Evolutionary conservation across 352 stramenopile genomes (phyloP), one percentile per base, ranked within the genome.

Genomic region (Pilasporangium apinafurcum): DNA sequence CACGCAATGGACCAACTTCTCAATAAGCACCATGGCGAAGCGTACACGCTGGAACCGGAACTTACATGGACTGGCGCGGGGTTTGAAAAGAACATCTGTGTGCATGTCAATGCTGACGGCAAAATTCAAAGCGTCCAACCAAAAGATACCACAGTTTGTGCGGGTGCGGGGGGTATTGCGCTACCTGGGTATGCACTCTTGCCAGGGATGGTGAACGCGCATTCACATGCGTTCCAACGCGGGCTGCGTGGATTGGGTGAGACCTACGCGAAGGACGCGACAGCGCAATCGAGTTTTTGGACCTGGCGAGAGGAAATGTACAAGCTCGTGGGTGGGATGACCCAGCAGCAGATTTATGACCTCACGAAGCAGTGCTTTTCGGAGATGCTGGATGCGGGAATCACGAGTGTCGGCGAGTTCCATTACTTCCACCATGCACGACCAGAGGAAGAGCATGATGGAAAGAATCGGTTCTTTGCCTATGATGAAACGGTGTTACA

Each of bases 241-340:
- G 73, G 71, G 2, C 56, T 86, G 44, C 71, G 77, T 14, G 73
- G 77, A 0, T 71, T 86, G n/a, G 77, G 77, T 21, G 77, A 89
- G 65, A 81, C 67, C 54, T 86, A 89, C 48, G 59, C 72, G 8
- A 81, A 81, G 48, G 35, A 45, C 30, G 38, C 28, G 5, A 45
- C 63, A 36, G 32, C 38, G 24, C 45, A 62, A 28, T 83, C 68
- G 59, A 85, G 70, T 44, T 89, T 89, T 51, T 89, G 77, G 77
- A 89, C 77, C 30, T 89, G 77, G 77, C 68, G 77, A 14, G 70
- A 89, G 37, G 77, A 89, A 53, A 89, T 89, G 77, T 89, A 89
- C 71, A 76, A 77, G 53, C 68, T 89, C 29, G 77, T 86, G 27
- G 68, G 62, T 20, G 51, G 47, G 37, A 86, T 86, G 73, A 86